Evolutionary conservation across 768 basidiomycete species (phyloP).

Genomic region (Pleurotus platypus): DNA sequence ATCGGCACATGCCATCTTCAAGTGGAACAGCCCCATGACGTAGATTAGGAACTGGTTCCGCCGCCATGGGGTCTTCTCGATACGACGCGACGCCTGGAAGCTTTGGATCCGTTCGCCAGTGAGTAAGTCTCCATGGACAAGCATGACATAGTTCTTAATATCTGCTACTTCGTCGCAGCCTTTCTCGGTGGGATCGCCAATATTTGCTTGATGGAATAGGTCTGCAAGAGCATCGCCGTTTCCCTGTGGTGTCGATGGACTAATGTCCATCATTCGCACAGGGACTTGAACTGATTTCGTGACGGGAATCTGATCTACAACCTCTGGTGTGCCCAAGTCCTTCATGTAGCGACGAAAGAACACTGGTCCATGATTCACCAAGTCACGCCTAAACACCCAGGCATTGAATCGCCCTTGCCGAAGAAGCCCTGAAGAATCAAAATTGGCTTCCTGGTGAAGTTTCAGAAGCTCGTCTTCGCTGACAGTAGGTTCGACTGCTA

Average conservation of each 20-base stretch:
- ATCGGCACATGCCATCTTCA: slow-evolving; percentile 27
- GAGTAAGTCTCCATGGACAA: slow-evolving; percentile 21
- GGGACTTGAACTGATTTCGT: slow-evolving; percentile 17
- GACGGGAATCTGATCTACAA: slow-evolving; percentile 21
- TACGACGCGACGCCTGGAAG: slow-evolving; percentile 2
- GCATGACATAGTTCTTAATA: slow-evolving; percentile 13
- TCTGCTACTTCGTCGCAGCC: not conserved
- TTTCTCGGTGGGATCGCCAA: slow-evolving; percentile 18
- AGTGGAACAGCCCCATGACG: slow-evolving; percentile 22
- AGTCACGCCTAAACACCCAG: slow-evolving; percentile 23
- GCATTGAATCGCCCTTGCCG: slow-evolving; percentile 20
- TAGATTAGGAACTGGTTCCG: slow-evolving; percentile 18
- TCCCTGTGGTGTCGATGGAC: slow-evolving; percentile 15
- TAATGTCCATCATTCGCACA: slow-evolving; percentile 15
- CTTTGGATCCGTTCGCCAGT: slow-evolving; percentile 16
- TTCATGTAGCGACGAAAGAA: slow-evolving; percentile 18
- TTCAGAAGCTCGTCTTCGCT: slow-evolving; percentile 14
- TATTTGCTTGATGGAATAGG: slow-evolving; percentile 16
- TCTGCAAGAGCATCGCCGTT: slow-evolving; percentile 17
- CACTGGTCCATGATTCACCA: slow-evolving; percentile 21
- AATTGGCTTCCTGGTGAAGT: slow-evolving; percentile 15
- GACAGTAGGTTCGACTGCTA: slow-evolving; percentile 3
- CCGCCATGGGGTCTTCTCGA: slow-evolving; percentile 14
- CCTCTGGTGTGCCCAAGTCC: slow-evolving; percentile 17
- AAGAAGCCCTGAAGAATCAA: slow-evolving; percentile 14